Conservation (phyloP, 2,329 filamentous ascomycete genomes). For the Arthrobotrys sinensis region DNA sequence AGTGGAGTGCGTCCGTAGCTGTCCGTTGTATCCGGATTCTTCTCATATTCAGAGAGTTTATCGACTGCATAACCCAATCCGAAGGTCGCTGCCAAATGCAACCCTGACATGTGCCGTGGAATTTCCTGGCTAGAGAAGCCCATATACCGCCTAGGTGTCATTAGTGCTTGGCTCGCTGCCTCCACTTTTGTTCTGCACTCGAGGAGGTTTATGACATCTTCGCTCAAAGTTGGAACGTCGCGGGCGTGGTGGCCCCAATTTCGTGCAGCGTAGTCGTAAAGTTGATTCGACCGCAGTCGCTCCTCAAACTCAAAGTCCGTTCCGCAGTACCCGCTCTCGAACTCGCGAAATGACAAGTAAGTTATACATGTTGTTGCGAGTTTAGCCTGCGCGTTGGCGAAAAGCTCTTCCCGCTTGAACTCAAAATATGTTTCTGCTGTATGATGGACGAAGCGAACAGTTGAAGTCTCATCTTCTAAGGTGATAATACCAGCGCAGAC, state of each 20-base stretch:
- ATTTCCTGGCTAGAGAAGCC: conserved; percentile 17
- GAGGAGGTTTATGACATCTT: conserved; percentile 61
- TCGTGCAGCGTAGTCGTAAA: conserved; percentile 66
- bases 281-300: conserved; percentile 60
- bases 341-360: conserved; percentile 65
- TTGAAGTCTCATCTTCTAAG: conserved; percentile 9
- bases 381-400: neutral
- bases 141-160: conserved; percentile 8
- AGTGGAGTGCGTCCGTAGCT: no score
- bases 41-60: neutral
- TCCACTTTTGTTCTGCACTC: conserved; percentile 44
- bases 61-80: conserved; percentile 45
- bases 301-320: conserved; percentile 46
- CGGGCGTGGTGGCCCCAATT: conserved; percentile 67
- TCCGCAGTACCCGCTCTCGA: conserved; percentile 63
- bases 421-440: conserved; percentile 23
- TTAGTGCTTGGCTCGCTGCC: conserved; percentile 62
- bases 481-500: conserved; percentile 15
- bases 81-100: conserved; percentile 64
- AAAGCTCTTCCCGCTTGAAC: neutral
- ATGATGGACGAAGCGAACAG: conserved; percentile 10
- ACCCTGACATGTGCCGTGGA: conserved; percentile 58
- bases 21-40: conserved; percentile 60
- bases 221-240: conserved; percentile 28
- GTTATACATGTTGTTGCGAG: conserved; percentile 62